A percentile compares a stretch with the other conserved stretches of the same genome.
These are phyloP conservation scores for Phytophthora citrophthora DNA, from an alignment of 352 stramenopile species.

Conservation along the genomic window DNA sequence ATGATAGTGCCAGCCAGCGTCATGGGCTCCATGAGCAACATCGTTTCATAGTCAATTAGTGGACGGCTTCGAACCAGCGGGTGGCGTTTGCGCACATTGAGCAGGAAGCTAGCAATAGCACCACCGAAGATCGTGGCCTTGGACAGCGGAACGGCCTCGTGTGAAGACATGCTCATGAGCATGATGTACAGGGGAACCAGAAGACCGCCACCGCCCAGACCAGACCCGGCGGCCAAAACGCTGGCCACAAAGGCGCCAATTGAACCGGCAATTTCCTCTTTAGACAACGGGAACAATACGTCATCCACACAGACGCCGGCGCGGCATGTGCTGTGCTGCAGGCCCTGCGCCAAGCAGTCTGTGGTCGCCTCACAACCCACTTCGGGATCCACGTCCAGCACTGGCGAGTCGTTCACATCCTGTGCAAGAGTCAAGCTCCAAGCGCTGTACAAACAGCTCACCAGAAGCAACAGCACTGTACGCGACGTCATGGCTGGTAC, in stretches of 20 bases:
- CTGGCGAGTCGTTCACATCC: slow-evolving; percentile 39
- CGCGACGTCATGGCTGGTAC: slow-evolving; percentile 8
- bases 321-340: slow-evolving; percentile 51
- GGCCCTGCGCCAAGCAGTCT: slow-evolving; percentile 55
- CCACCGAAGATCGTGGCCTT: slow-evolving; percentile 88
- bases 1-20: slow-evolving; percentile 88
- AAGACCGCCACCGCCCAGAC: slow-evolving; percentile 76
- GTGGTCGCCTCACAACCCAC: slow-evolving; percentile 47
- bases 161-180: slow-evolving; percentile 71
- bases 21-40: slow-evolving; percentile 89
- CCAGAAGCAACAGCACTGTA: slow-evolving; percentile 16
- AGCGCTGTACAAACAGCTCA: slow-evolving; percentile 7
- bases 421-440: slow-evolving; percentile 15
- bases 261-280: slow-evolving; percentile 62
- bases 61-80: slow-evolving; percentile 64
- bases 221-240: slow-evolving; percentile 67
- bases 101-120: slow-evolving; percentile 76
- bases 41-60: slow-evolving; percentile 87
- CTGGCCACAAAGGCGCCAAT: slow-evolving; percentile 70
- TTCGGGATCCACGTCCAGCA: slow-evolving; percentile 36
- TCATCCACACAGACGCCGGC: slow-evolving; percentile 56
- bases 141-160: slow-evolving; percentile 83
- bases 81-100: slow-evolving; percentile 72
- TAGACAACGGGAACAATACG: slow-evolving; percentile 65
- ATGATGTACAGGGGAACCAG: slow-evolving; percentile 85